Evolutionary conservation across 116 monocot species (phyloP).

Genomic region (Cymodocea nodosa): DNA sequence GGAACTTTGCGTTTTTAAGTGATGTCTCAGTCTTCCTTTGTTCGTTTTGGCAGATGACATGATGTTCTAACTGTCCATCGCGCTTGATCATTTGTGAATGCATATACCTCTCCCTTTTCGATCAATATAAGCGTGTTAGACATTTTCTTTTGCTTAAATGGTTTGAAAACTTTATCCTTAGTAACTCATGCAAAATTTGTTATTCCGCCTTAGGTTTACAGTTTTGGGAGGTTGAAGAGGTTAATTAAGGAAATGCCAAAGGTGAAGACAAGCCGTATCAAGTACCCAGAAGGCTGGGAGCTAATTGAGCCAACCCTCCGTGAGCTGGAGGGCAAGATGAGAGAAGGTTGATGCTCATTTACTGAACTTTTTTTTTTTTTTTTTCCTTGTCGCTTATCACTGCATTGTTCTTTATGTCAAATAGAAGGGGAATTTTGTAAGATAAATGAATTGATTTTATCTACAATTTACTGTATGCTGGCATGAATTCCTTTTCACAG

Average conservation of each 20-base stretch:
- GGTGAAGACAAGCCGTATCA: slow-evolving; percentile 69
- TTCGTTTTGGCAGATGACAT: too few relatives aligned
- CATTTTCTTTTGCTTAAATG: too few relatives aligned
- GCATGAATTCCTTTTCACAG: slow-evolving; percentile 16
- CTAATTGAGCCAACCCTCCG: slow-evolving; percentile 85
- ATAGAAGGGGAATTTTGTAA: too few relatives aligned
- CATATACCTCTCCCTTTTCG: too few relatives aligned
- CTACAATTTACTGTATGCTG: neutral
- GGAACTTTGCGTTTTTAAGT: too few relatives aligned
- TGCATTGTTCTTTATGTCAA: neutral
- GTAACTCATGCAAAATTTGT: neutral
- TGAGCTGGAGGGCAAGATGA: slow-evolving; percentile 85
- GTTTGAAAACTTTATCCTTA: too few relatives aligned
- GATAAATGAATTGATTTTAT: too few relatives aligned
- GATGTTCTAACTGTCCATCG: too few relatives aligned
- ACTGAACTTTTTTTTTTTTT: neutral
- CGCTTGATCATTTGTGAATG: too few relatives aligned
- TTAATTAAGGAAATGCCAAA: slow-evolving; percentile 46
- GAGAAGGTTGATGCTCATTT: slow-evolving; percentile 47
- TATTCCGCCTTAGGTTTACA: neutral
- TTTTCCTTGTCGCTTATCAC: neutral
- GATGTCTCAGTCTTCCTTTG: too few relatives aligned
- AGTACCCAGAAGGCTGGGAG: slow-evolving; percentile 95
- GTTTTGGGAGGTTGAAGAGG: too few relatives aligned
- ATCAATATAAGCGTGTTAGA: too few relatives aligned